Evolutionary conservation across 495 filamentous ascomycete species (phyloP).

Genomic region (Hypoxylon rickii): DNA sequence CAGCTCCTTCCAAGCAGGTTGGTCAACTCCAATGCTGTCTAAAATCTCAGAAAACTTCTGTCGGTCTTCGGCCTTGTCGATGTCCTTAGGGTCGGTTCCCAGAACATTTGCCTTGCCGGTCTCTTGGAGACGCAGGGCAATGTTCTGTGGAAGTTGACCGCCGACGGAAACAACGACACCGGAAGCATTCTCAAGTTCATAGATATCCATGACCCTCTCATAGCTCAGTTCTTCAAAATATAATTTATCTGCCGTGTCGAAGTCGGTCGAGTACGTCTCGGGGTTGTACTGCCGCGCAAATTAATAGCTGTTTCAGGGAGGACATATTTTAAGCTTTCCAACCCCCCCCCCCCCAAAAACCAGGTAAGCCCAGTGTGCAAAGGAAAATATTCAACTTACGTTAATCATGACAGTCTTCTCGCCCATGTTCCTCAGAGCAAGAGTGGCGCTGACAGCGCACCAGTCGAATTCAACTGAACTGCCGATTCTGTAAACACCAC

Average conservation of each 20-base stretch:
- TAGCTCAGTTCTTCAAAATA: conserved; percentile 98
- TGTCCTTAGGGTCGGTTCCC: conserved; percentile 89
- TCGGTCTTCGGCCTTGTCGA: conserved; percentile 95
- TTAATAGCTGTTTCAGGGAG: too few relatives aligned
- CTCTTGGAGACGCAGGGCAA: conserved; percentile 93
- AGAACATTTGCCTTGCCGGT: conserved; percentile 85
- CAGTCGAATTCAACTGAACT: conserved; percentile 99
- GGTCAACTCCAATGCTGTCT: conserved; percentile 91
- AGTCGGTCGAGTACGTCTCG: conserved; percentile 88
- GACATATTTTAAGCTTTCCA: not conserved
- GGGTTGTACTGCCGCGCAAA: conserved; percentile 65
- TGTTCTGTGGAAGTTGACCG: conserved; percentile 96
- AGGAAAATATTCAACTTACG: conserved; percentile 35
- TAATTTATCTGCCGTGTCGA: conserved; percentile 89
- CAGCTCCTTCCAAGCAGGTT: conserved; percentile 96
- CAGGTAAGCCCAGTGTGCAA: not conserved
- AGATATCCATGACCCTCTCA: conserved; percentile 98
- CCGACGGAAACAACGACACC: conserved; percentile 96
- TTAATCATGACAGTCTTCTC: conserved; percentile 99
- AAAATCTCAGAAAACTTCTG: conserved; percentile 99
- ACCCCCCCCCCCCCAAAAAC: too few relatives aligned
- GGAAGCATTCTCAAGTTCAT: conserved; percentile 83
- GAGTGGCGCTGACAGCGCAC: conserved; percentile 94
- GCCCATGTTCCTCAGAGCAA: conserved; percentile 83
- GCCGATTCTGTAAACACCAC: conserved; percentile 95